Base-by-base conservation (phyloP, 129 eudicot genomes). In the Rutidosis leptorrhynchoides region DNA sequence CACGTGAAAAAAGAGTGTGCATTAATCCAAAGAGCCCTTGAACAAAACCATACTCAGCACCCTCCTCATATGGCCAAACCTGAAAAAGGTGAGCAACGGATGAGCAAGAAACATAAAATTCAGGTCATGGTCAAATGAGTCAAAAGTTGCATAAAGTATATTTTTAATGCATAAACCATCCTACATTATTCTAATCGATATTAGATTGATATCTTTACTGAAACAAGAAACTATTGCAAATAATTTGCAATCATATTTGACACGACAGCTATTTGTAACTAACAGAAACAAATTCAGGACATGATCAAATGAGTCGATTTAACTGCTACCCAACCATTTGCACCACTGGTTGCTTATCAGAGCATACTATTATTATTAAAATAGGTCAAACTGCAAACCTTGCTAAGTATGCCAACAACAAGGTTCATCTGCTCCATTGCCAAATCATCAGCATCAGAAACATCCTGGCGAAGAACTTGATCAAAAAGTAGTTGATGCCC, bases 31-130 rank as follows among this genome's bases (percentile, higher is more conserved):
- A 94, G 26, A 94, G 95, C 20, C 90, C 88, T 84, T 89, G 99
- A 62, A 94, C 78, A 69, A 89, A 79, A 71, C 97, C 97, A 61
- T 83, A 77, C 51, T 86, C 92, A 29, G 84, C 90, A 70, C 89
- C 84, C 80, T 89, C 96, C 76, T 93, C 98, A 55, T 88, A 93
- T 15, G 98, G 92, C 98, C 98, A 93, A 67, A 84, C 95, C 98
- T 93, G 67, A 14, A 66, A 55, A 66, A 55, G 32, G 61, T 37
- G 42, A 40, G 58, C n/a, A 22, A 71, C 16, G 17, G 32, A 42
- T 12, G 37, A 10, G 57, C 16, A 74, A 58, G 51, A 45, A 15
- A 60, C 28, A 49, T 49, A 55, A 22, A 22, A 23, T 6, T 30
- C 15, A 53, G 52, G 21, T 5, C 7, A 3, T 14, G 62, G 33